A percentile compares a stretch with the other conserved stretches of the same genome.
These are phyloP conservation scores for Xylariaceae sp. DNA, from an alignment of 2,329 filamentous ascomycete genomes.

Conservation along the genomic window DNA sequence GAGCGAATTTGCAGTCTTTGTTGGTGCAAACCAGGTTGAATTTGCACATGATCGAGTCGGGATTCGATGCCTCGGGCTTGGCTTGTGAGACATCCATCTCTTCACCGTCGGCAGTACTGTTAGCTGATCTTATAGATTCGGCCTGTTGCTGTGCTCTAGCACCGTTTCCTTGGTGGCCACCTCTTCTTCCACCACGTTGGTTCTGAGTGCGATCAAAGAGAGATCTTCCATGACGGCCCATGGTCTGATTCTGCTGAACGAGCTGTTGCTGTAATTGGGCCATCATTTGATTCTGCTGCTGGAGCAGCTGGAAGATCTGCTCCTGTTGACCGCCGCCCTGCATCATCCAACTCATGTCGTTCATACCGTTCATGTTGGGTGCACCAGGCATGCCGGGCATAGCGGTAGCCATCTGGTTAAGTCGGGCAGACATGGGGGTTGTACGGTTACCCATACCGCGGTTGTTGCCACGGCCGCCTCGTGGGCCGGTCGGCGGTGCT, in stretches of 20 bases:
- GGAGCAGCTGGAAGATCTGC: conserved; percentile 69
- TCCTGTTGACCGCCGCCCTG: conserved; percentile 58
- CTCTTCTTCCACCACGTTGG: conserved; percentile 47
- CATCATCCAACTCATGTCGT: conserved; percentile 46
- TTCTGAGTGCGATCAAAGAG: conserved; percentile 69
- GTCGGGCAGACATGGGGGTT: conserved; percentile 46
- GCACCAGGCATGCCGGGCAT: conserved; percentile 37
- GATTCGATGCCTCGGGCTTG: conserved; percentile 50
- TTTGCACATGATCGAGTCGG: conserved; percentile 72
- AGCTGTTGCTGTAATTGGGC: conserved; percentile 63
- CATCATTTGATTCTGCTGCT: conserved; percentile 86
- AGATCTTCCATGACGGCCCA: conserved; percentile 48
- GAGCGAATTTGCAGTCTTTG: conserved; percentile 84
- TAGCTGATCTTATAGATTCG: conserved; percentile 34
- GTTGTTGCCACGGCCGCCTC: conserved; percentile 49
- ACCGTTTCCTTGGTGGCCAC: conserved; percentile 40
- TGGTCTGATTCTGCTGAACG: conserved; percentile 50
- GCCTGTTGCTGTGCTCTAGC: conserved; percentile 29
- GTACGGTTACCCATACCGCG: conserved; percentile 48
- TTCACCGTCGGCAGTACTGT: conserved; percentile 41
- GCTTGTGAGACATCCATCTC: conserved; percentile 59
- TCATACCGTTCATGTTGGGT: conserved; percentile 40
- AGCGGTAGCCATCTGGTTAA: conserved; percentile 35
- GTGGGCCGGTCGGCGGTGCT: conserved; percentile 65
- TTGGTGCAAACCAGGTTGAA: conserved; percentile 88